Conservation (phyloP, 2,329 filamentous ascomycete genomes). For the Paecilomyces dactylethromorphus region DNA sequence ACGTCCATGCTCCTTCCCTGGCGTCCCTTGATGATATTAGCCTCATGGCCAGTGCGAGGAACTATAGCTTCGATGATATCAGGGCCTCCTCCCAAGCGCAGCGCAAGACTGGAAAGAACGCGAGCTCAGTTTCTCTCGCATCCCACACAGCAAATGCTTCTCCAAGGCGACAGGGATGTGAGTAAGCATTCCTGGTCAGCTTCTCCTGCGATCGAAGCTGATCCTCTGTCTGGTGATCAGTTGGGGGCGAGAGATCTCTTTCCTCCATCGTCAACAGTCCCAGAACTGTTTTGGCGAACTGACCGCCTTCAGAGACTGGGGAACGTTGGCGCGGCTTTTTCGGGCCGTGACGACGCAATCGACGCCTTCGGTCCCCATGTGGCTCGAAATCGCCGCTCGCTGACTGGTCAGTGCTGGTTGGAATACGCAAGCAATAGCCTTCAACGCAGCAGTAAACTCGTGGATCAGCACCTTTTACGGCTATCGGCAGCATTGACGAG, state of each 20-base stretch:
- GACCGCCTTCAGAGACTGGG: background rate
- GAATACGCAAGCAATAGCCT: background rate
- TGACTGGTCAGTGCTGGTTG: background rate
- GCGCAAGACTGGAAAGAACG: background rate
- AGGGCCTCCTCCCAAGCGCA: background rate
- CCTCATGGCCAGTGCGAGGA: background rate
- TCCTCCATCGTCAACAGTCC: background rate
- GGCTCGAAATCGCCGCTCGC: background rate
- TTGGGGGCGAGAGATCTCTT: background rate
- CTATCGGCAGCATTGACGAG: no score
- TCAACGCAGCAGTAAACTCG: no score
- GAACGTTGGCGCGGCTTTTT: background rate
- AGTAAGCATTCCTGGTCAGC: background rate
- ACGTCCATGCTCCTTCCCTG: no score
- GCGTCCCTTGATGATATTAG: background rate
- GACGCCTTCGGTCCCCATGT: background rate
- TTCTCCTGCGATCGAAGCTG: background rate
- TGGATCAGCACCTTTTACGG: no score
- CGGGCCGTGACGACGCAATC: background rate
- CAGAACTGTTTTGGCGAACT: background rate
- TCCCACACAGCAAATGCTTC: background rate
- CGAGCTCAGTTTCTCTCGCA: background rate
- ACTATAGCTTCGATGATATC: background rate
- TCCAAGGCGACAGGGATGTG: background rate
- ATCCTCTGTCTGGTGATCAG: background rate